phyloP scores from a whole-genome alignment of 1,284 basidiomycete genomes.

The Wallemia hederae region DNA sequence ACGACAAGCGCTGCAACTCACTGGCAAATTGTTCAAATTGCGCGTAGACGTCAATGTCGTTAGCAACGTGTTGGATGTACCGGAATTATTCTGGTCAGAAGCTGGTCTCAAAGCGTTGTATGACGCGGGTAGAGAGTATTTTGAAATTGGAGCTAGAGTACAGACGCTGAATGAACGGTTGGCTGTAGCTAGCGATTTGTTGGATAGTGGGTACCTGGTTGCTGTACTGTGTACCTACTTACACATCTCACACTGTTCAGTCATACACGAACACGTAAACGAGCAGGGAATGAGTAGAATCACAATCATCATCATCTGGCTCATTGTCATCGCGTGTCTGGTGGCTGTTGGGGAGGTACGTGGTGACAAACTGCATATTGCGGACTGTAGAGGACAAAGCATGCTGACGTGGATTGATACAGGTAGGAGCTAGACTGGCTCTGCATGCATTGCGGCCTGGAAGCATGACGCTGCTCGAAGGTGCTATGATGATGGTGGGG shows the following conservation, averaged over 20 bases:
- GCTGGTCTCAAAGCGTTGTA: constrained; percentile 66
- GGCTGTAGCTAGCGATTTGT: constrained; percentile 58
- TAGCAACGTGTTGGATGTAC: constrained; percentile 47
- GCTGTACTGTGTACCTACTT: constrained; percentile 1
- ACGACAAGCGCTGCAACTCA: constrained; percentile 57
- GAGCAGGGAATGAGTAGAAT: constrained; percentile 50
- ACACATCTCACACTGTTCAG: constrained; percentile 4
- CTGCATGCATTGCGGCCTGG: background rate
- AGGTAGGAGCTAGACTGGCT: background rate
- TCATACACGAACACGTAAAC: background rate
- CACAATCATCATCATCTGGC: constrained; percentile 82
- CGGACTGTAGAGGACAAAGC: background rate
- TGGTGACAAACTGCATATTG: background rate
- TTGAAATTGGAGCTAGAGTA: constrained; percentile 65
- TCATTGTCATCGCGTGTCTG: constrained; percentile 62
- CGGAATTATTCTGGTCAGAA: constrained; percentile 84
- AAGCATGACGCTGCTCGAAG: background rate
- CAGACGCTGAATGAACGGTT: constrained; percentile 68
- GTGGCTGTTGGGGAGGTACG: constrained; percentile 30
- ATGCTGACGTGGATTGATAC: no score
- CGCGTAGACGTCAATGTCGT: constrained; percentile 73
- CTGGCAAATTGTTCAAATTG: constrained; percentile 61
- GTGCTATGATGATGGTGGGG: no score
- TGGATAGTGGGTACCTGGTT: constrained; percentile 18
- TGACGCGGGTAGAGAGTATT: constrained; percentile 76